phyloP scores from a whole-genome alignment of 2,329 filamentous ascomycete genomes.

The Hypocreales sp. region DNA sequence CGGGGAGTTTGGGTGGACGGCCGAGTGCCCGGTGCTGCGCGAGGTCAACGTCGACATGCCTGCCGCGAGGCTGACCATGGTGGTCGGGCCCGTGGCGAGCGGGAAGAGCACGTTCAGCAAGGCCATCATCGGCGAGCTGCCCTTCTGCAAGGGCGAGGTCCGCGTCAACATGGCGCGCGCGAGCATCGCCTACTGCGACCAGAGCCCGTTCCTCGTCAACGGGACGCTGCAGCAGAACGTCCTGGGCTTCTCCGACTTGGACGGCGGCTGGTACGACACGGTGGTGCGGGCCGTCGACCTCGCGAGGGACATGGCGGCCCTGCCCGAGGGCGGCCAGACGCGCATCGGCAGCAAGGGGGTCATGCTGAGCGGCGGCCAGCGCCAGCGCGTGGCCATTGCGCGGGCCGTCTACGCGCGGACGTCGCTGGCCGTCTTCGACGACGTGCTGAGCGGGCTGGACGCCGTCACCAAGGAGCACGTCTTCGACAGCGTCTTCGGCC shows the following conservation, averaged over 20 bases:
- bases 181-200: slow-evolving; percentile 16
- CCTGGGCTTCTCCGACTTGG: slow-evolving; percentile 15
- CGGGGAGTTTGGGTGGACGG: no score
- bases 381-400: slow-evolving; percentile 58
- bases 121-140: slow-evolving; percentile 16
- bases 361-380: slow-evolving; percentile 26
- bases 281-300: slow-evolving; percentile 19
- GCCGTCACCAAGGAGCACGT: slow-evolving; percentile 4
- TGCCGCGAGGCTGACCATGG: not conserved
- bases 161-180: slow-evolving; percentile 1
- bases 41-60: no score
- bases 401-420: slow-evolving; percentile 81
- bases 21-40: no score
- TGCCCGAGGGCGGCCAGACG: slow-evolving; percentile 20
- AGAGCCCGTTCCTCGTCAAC: slow-evolving; percentile 17
- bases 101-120: slow-evolving; percentile 22
- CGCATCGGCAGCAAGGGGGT: slow-evolving; percentile 24
- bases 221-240: slow-evolving; percentile 21
- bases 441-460: slow-evolving; percentile 78
- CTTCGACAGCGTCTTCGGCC: slow-evolving; percentile 5
- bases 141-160: slow-evolving; percentile 6
- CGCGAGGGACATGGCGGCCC: slow-evolving; percentile 11
- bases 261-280: slow-evolving; percentile 16
- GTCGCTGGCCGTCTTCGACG: slow-evolving; percentile 78
- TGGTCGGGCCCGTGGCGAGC: not conserved